Evolutionary conservation across 164 flowering plant genomes (phyloP).

Genomic region (Taxillus chinensis): DNA sequence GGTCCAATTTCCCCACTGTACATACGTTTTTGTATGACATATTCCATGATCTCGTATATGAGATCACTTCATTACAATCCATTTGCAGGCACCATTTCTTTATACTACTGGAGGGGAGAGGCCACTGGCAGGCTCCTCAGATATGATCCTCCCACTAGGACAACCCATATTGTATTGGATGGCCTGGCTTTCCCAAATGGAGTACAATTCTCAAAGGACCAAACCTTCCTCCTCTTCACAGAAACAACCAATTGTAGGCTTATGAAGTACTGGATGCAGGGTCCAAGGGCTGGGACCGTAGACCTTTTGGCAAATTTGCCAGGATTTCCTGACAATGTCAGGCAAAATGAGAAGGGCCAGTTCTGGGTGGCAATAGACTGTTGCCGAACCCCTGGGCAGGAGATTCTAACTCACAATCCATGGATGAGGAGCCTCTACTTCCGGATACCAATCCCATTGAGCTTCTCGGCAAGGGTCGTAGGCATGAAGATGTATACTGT

Average conservation of each 20-base stretch:
- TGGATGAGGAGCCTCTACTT: constrained; percentile 82
- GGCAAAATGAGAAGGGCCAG: constrained; percentile 70
- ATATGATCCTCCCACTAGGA: constrained; percentile 71
- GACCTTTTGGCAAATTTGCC: constrained; percentile 71
- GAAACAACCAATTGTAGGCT: constrained; percentile 97
- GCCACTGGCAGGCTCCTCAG: constrained; percentile 88
- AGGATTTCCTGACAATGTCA: constrained; percentile 89
- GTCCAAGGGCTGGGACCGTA: constrained; percentile 37
- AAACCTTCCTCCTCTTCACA: constrained; percentile 72
- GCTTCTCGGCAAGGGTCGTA: constrained; percentile 42
- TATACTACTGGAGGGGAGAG: constrained; percentile 94
- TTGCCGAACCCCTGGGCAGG: constrained; percentile 71
- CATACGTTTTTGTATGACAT: too few relatives aligned
- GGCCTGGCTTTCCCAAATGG: constrained; percentile 98
- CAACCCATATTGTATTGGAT: constrained; percentile 62
- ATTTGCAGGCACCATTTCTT: constrained; percentile 68
- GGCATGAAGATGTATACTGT: constrained; percentile 92
- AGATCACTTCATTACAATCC: background rate
- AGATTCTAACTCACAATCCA: constrained; percentile 57
- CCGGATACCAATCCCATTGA: constrained; percentile 64
- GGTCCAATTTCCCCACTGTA: too few relatives aligned
- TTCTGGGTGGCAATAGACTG: constrained; percentile 98
- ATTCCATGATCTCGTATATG: too few relatives aligned
- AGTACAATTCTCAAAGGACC: constrained; percentile 76
- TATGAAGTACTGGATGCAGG: constrained; percentile 77